Evolutionary conservation across 371 early-diverging fungal species (phyloP).

Genomic region (Mortierella sp.): DNA sequence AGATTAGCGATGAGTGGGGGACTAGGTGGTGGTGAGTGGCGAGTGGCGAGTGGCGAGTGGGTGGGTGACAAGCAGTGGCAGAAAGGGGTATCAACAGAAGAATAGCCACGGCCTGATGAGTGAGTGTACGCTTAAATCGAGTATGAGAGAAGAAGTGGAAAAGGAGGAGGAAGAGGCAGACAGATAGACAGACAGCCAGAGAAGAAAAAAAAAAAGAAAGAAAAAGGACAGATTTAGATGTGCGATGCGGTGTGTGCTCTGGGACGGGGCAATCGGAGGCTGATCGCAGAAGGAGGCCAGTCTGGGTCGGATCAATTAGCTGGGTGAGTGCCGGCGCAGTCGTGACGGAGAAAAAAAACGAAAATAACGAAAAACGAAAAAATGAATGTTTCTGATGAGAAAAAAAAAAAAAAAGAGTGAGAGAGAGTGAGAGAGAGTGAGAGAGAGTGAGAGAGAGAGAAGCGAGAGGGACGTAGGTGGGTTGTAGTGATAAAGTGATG

Average conservation of each 20-base stretch:
- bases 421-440: background rate
- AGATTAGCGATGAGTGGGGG: no score
- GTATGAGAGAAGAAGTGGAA: no score
- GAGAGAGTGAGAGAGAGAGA: background rate
- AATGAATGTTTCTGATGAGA: conserved; percentile 5
- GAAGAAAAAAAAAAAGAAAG: background rate
- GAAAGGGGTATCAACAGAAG: no score
- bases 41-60: no score
- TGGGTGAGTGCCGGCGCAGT: background rate
- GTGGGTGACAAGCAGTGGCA: background rate
- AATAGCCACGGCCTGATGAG: no score
- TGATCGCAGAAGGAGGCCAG: background rate
- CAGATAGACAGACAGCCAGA: no score
- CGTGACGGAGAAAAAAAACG: background rate
- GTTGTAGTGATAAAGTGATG: no score
- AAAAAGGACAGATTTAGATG: background rate
- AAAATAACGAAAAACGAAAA: background rate
- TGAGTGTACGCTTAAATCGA: no score
- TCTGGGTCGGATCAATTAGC: background rate
- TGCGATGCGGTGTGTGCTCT: background rate
- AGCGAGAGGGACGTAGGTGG: no score
- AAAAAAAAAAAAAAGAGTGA: background rate
- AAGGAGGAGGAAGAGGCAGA: background rate
- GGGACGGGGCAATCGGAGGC: background rate
- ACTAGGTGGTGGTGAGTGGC: background rate